These are phyloP conservation scores for Wallacemonas collosoma DNA, from an alignment of 208 protist species.

Conservation along the genomic window DNA sequence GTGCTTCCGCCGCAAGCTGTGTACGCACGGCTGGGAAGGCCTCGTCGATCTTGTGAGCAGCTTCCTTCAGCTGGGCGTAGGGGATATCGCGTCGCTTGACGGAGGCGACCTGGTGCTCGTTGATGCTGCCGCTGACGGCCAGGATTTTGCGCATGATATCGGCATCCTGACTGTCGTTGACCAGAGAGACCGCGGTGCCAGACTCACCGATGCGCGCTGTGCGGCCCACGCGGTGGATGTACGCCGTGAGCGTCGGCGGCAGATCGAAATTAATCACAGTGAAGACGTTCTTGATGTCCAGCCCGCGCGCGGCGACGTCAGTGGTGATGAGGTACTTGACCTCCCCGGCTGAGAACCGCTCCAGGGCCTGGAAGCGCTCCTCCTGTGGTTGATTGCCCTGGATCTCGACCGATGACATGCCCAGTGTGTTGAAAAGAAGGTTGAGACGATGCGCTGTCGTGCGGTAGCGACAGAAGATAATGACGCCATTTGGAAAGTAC, in stretches of 20 bases:
- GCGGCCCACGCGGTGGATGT: conserved; percentile 98
- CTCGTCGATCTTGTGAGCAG: conserved; percentile 31
- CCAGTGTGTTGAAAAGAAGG: conserved; percentile 77
- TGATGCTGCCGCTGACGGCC: conserved; percentile 73
- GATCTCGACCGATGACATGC: conserved; percentile 72
- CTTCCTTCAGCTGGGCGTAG: conserved; percentile 32
- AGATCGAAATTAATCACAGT: conserved; percentile 98
- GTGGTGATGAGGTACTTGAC: conserved; percentile 92
- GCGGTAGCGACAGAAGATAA: conserved; percentile 90
- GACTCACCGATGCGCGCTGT: conserved; percentile 95
- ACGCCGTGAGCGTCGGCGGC: conserved; percentile 96
- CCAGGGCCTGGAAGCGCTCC: conserved; percentile 76
- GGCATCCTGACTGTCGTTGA: conserved; percentile 81
- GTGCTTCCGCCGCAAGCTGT: conserved; percentile 71
- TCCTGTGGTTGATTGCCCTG: conserved; percentile 88
- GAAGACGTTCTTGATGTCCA: conserved; percentile 97
- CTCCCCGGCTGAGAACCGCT: conserved; percentile 77
- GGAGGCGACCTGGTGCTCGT: conserved; percentile 70
- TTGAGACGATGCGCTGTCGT: conserved; percentile 82
- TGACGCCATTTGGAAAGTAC: conserved; percentile 74
- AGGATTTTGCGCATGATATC: conserved; percentile 92
- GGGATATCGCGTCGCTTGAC: conserved; percentile 83
- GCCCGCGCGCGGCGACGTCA: conserved; percentile 92
- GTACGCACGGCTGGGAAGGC: conserved; percentile 59
- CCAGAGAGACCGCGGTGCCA: conserved; percentile 95